A percentile compares a stretch with the other conserved stretches of the same genome.
Conservation (phyloP, 306 rosid species). For the Vigna nakashimae region DNA sequence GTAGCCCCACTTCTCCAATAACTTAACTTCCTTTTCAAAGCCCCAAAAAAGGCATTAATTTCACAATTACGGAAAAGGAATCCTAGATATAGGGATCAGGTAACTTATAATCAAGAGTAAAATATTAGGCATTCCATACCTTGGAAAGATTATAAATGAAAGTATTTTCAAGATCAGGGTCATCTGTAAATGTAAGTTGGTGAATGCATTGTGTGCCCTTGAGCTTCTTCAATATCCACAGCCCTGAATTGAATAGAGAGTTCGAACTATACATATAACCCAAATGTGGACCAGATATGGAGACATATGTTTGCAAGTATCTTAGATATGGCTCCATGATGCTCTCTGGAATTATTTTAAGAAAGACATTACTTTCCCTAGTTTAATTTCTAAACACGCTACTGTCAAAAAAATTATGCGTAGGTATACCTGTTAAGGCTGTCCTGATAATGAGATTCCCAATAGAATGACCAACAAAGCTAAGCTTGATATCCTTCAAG, state of each 20-base stretch:
- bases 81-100: not conserved
- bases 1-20: not conserved
- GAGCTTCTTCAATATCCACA: constrained; percentile 95
- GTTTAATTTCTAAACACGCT: constrained; percentile 31
- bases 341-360: constrained; percentile 68
- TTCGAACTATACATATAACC: constrained; percentile 95
- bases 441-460: constrained; percentile 91
- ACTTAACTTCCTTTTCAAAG: constrained; percentile 20
- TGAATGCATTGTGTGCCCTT: constrained; percentile 92
- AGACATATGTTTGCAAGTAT: constrained; percentile 80
- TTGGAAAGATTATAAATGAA: constrained; percentile 92
- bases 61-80: not conserved
- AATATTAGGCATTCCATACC: constrained; percentile 58
- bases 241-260: constrained; percentile 92
- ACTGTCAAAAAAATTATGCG: constrained; percentile 8
- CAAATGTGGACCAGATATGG: constrained; percentile 98
- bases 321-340: constrained; percentile 90
- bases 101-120: not conserved
- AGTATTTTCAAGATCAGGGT: constrained; percentile 87
- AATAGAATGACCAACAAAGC: constrained; percentile 97
- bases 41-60: not conserved
- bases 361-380: constrained; percentile 4
- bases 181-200: constrained; percentile 94
- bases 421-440: constrained; percentile 81
- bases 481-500: constrained; percentile 72